Base-by-base conservation (phyloP, 2,329 filamentous ascomycete genomes). In the Conoideocrella luteorostrata region DNA sequence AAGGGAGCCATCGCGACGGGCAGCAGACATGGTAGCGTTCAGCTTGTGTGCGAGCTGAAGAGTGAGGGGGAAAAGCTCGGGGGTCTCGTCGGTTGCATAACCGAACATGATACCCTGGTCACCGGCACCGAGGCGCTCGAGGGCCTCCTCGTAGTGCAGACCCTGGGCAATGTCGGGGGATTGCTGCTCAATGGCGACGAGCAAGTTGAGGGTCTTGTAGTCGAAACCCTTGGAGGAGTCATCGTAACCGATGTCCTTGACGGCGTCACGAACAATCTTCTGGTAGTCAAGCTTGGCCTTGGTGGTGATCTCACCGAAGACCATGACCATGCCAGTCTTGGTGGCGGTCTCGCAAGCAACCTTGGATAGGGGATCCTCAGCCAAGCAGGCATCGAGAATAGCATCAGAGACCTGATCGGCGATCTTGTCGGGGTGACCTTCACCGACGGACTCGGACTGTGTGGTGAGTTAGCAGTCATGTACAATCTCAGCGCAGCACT, bases 51-150 rank as follows among this genome's bases (percentile, higher is more conserved):
- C 86, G 64, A 97, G 82, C 62, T 91, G 80, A 58, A 97, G 79
- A 61, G 91, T 97, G 62, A 98, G 78, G 56, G 93, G 93, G 67
- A 97, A 87, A 59, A 95, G 81, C 77, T 98, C 93, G 50, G 91
- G 90, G 60, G 93, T 97, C 81, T 98, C 93, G 64, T 98, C 93
- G 62, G 93, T 95, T 69, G 93, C 93, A 80, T 98, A 98, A 62
- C 93, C 93, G 72, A 98, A 98, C 93, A 98, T 98, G 79, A 98
- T 96, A 78, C 93, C 93, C 79, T 98, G 93, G 74, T 98, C 93
- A 85, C 93, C 93, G 52, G 93, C 93, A 71, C 93, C 93, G 54
- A 98, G 84, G 74, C 95, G 84, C 82, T 98, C 93, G 39, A 98
- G 85, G 56, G 88, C 89, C 77, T 96, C 80, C 56, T 98, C 93